Evolutionary conservation across 345 rosid genomes (phyloP), one percentile per base, ranked within the genome.

Genomic region (Heritiera fomes): DNA sequence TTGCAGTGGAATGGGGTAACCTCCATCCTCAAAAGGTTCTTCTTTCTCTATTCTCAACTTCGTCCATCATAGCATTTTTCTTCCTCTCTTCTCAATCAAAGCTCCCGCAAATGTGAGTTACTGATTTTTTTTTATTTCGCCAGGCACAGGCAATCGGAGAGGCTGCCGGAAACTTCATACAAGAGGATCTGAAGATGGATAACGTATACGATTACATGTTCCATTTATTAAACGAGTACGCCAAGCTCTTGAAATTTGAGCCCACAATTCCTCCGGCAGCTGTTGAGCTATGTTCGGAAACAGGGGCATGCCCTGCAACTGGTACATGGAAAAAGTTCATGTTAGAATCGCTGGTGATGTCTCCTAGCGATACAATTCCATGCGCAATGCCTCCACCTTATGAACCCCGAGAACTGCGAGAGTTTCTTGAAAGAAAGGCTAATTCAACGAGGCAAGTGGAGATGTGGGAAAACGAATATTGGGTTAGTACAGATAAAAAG

Each of bases 1-100:
- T 83, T 71, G 95, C 97, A 0, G 98, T 94, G 4, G 89, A 91
- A 58, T 94, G 95, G 98, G 98, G 95, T 71, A 92, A 91, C 74
- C 77, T 32, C 53, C 86, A 86, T 78, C 55, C 86, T 1, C 41
- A 76, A 4, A 56, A 85, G 86, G 90, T 11, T 70, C 8, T 8
- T 4, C 7, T 18, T 38, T 47, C 41, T 65, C 23, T 38, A 23
- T 65, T 34, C 23, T 55, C 6, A 55, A 55, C 53, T 40, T 34
- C 2, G 38, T 3, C 2, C 23, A 3, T 56, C 11, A 5, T 23
- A 15, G 7, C 32, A 20, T 11, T 70, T 12, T 8, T 4, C 7
- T 18, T 38, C 70, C 41, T 65, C 23, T 38, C 47, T 65, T 64
- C 23, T 55, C 6, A 55, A 55, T 55, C 59, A 17, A 55, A 55